Evolutionary conservation across 2,329 filamentous ascomycete species (phyloP).

Genomic region (Leptographium procerum): DNA sequence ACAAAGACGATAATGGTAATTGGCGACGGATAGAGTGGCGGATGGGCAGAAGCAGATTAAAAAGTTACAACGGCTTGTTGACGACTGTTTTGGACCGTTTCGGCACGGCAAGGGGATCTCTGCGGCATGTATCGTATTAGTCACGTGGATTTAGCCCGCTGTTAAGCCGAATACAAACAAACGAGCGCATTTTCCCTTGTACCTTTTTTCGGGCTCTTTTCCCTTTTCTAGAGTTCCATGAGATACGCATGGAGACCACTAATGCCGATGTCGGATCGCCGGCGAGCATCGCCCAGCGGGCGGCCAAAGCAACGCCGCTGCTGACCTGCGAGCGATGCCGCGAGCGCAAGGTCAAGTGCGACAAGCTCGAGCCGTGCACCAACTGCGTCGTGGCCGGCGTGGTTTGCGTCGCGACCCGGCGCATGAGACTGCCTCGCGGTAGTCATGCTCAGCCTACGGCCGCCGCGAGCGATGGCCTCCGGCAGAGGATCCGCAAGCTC

Average conservation of each 20-base stretch:
- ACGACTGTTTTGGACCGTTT: too few species aligned
- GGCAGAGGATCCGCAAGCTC: background rate
- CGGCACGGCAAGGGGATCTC: too few species aligned
- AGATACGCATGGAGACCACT: background rate
- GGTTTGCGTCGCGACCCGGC: background rate
- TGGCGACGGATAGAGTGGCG: too few species aligned
- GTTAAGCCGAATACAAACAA: too few species aligned
- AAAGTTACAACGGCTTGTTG: too few species aligned
- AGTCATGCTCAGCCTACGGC: background rate
- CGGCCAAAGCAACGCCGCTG: background rate
- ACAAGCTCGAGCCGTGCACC: constrained; percentile 2
- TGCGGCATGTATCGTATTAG: too few species aligned
- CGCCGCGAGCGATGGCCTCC: background rate
- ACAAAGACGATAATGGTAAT: background rate
- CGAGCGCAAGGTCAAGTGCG: constrained; percentile 1
- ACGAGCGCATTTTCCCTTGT: too few species aligned
- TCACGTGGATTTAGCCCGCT: too few species aligned
- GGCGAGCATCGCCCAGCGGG: background rate
- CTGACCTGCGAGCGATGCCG: constrained; percentile 1
- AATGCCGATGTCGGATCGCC: too few species aligned
- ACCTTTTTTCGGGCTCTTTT: too few species aligned
- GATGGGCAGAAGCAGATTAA: too few species aligned
- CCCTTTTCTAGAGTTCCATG: background rate
- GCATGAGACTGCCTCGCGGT: background rate
- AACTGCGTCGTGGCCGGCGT: background rate